Base-by-base conservation (phyloP, 139 green algal genomes). In the Zygnema circumcarinatum region DNA sequence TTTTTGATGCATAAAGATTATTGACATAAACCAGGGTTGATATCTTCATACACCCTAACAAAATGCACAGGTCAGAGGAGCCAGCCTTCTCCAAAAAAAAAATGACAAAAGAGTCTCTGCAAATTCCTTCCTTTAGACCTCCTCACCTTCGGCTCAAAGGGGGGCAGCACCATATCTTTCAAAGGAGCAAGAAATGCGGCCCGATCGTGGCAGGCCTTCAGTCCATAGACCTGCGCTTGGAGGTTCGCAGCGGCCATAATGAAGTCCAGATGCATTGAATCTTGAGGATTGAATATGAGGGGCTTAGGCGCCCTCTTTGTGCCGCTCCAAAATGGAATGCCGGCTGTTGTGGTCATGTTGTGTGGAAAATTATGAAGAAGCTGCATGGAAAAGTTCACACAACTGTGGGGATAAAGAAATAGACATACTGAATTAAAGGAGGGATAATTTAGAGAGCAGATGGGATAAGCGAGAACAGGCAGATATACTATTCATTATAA, bases 211-310 rank as follows among this genome's bases (percentile, higher is more conserved):
- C 35, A 90, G 2, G 78, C 87, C 32, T 52, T 92, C 3, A 91
- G 87, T 33, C 87, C 87, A 40, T 91, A 91, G 29, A 91, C 87
- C 25, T n/a, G 29, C 1, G 85, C 87, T 35, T 90, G 86, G 22
- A 92, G 79, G 67, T 92, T 92, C 3, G 88, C 88, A 35, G 88
- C 88, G 38, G 88, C 87, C 31, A 92, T 7, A 40, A 92, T 76
- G 54, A 93, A 92, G 52, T 92, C 87, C 32, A 92, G 29, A 42
- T 92, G 88, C 21, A 87, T 22, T 16, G 87, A 25, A 41, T 92
- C 62, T 22, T 38, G 1, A 36, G 33, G 16, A 78, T 93, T 69
- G 78, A 92, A 92, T 38, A 33, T 74, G 16, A 93, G 67, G 32
- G 88, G 88, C 79, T 67, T 79, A n/a, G 88, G 88, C 21, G 67